Evolutionary conservation across 768 basidiomycete genomes (phyloP).

Genomic region (Candolleomyces efflorescens): DNA sequence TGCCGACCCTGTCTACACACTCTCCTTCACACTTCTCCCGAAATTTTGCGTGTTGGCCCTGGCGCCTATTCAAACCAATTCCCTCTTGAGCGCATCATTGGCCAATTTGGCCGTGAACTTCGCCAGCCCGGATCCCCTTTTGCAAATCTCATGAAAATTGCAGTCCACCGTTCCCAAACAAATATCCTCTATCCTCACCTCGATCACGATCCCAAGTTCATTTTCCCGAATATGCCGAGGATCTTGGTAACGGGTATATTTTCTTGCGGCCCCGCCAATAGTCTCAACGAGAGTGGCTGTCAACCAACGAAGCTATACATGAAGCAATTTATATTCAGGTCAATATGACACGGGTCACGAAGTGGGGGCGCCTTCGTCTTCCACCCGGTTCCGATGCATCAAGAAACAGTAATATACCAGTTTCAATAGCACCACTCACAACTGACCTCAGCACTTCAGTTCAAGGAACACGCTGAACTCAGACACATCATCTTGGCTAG

Average conservation of each 20-base stretch:
- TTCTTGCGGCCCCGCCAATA: slow-evolving; percentile 2
- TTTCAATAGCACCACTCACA: too few species aligned
- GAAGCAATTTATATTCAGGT: neutral
- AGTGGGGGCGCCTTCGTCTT: slow-evolving; percentile 25
- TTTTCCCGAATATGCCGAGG: neutral
- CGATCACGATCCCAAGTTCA: neutral
- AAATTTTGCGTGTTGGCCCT: slow-evolving; percentile 11
- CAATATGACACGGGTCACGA: neutral
- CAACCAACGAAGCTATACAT: neutral
- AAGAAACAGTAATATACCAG: too few species aligned
- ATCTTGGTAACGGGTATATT: neutral
- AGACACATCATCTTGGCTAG: too few species aligned
- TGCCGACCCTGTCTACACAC: slow-evolving; percentile 3
- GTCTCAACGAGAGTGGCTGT: neutral
- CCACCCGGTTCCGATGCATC: too few species aligned
- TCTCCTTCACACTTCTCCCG: slow-evolving; percentile 19
- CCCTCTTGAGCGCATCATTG: slow-evolving; percentile 29
- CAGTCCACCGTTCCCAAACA: slow-evolving; percentile 14
- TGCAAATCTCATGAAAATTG: slow-evolving; percentile 20
- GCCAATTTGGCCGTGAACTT: slow-evolving; percentile 24
- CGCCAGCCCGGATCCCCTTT: slow-evolving; percentile 23
- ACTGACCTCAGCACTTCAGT: too few species aligned
- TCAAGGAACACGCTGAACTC: too few species aligned
- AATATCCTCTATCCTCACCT: slow-evolving; percentile 8
- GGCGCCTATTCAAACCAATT: slow-evolving; percentile 18